phyloP scores from a whole-genome alignment of 169 alveolate species.

The Theileria orientalis region DNA sequence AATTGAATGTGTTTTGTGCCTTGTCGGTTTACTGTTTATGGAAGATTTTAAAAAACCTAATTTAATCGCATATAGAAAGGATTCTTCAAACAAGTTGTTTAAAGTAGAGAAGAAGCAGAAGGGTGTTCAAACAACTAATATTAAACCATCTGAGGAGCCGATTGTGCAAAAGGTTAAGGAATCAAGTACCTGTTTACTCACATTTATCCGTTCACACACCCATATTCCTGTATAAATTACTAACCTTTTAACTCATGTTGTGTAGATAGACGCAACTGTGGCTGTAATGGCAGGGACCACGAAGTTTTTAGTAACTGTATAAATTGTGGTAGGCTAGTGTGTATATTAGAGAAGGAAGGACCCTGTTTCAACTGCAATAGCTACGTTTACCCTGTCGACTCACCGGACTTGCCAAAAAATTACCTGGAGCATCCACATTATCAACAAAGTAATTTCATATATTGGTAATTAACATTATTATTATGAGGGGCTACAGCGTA shows the following conservation, averaged over 20 bases:
- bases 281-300: constrained; percentile 40
- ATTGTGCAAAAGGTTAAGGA: neutral
- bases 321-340: constrained; percentile 50
- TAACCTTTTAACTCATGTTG: neutral
- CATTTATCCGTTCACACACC: neutral
- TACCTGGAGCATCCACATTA: constrained; percentile 35
- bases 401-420: constrained; percentile 22
- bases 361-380: constrained; percentile 52
- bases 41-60: neutral
- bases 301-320: constrained; percentile 44
- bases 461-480: neutral
- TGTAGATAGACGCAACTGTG: constrained; percentile 44
- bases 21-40: too few species aligned
- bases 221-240: neutral
- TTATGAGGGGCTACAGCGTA: too few species aligned
- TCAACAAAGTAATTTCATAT: neutral
- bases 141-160: neutral
- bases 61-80: constrained; percentile 28
- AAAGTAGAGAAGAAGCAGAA: constrained; percentile 18
- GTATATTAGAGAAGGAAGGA: constrained; percentile 54
- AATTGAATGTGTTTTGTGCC: too few species aligned
- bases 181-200: neutral
- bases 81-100: constrained; percentile 2
- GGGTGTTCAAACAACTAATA: neutral
- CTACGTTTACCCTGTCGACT: constrained; percentile 15